phyloP scores from a whole-genome alignment of 257 asterid genomes.

The Linaria vulgaris region DNA sequence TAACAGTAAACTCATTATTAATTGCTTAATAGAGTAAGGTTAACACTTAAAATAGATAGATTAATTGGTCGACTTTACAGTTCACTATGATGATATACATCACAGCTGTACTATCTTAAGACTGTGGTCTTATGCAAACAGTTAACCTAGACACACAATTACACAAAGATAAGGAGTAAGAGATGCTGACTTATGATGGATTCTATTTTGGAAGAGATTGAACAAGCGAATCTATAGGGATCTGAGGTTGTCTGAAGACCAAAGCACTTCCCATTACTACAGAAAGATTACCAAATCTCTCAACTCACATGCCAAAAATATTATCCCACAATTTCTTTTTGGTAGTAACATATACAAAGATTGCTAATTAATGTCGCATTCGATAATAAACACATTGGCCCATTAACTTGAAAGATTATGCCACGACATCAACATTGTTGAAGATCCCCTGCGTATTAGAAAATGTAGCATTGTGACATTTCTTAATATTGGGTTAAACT shows the following conservation, averaged over 20 bases:
- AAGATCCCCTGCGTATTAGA: no score
- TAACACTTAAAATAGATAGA: background rate
- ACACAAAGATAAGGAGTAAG: background rate
- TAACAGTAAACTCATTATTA: no score
- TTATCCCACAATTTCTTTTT: constrained; percentile 20
- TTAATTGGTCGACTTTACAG: background rate
- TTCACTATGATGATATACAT: constrained; percentile 20
- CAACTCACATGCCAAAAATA: constrained; percentile 42
- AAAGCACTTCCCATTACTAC: constrained; percentile 18
- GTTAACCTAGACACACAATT: background rate
- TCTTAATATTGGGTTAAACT: no score
- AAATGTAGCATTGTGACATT: no score
- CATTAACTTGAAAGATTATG: no score
- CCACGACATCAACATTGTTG: background rate
- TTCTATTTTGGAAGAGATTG: constrained; percentile 22
- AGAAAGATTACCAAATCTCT: constrained; percentile 32
- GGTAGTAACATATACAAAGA: constrained; percentile 13
- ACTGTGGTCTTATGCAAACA: constrained; percentile 3
- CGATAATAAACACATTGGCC: no score
- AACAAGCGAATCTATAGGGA: constrained; percentile 50
- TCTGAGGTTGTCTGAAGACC: constrained; percentile 41
- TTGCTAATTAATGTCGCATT: background rate
- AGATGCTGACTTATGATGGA: constrained; percentile 14
- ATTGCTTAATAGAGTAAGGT: no score
- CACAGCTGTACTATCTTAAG: constrained; percentile 26